Evolutionary conservation across 495 filamentous ascomycete genomes (phyloP).

Genomic region (Rhypophila decipiens): DNA sequence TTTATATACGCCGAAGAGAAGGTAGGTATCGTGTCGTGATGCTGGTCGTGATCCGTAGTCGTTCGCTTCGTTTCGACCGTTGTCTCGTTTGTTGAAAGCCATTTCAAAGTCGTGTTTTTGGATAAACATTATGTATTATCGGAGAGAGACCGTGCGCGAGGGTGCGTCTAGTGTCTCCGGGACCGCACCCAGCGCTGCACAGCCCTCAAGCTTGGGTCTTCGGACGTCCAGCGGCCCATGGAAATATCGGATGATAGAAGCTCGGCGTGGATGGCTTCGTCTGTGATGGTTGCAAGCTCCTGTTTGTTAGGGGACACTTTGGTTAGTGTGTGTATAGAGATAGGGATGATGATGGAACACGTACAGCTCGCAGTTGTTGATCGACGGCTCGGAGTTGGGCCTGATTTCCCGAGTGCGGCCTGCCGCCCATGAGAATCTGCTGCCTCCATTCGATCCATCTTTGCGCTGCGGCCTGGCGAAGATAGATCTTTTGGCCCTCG

Average conservation of each 20-base stretch:
- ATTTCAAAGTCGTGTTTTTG: no score
- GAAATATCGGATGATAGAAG: conserved; percentile 57
- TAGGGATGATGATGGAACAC: conserved; percentile 10
- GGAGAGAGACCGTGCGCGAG: no score
- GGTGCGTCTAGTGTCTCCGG: conserved; percentile 19
- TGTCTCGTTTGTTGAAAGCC: neutral
- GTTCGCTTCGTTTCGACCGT: neutral
- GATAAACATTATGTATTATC: no score
- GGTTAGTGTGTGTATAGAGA: no score
- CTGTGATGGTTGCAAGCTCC: conserved; percentile 63
- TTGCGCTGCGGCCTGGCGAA: conserved; percentile 67
- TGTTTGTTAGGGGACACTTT: no score
- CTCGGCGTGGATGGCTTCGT: conserved; percentile 58
- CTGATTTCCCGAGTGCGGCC: conserved; percentile 51
- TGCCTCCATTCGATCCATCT: conserved; percentile 75
- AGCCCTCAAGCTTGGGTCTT: conserved; percentile 55
- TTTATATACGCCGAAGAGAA: neutral
- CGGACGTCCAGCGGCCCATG: conserved; percentile 67
- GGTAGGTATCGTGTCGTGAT: neutral
- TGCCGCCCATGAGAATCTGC: conserved; percentile 57
- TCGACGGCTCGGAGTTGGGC: conserved; percentile 54
- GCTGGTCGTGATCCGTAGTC: neutral
- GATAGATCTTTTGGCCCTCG: conserved; percentile 78
- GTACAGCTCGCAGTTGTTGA: conserved; percentile 55
- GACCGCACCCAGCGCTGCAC: conserved; percentile 47